Base-by-base conservation (phyloP, 805 yeast species). In the Kregervanrija fluxuum region DNA sequence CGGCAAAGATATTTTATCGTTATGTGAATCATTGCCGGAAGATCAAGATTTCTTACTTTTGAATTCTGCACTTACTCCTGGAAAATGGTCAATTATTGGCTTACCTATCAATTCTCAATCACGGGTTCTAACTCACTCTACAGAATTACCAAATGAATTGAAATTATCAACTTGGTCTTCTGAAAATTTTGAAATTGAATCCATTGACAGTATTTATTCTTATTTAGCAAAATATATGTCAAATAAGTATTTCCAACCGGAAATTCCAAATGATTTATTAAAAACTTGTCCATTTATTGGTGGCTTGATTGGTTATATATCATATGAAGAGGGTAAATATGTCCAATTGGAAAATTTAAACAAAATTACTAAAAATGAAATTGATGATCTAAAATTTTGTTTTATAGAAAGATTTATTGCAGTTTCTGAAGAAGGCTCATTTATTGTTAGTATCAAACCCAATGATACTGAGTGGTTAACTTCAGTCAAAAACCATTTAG, bases 51-150 rank as follows among this genome's bases (percentile, higher is more conserved):
- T 85, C 52, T 60, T 84, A 4, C 61, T 85, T 4, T 68, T 88
- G 34, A 83, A 87, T 55, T 83, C 95, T 33, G 95, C 95, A 0
- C 75, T 95, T 0, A 59, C 71, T 1, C 95, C 96, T 0, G 97
- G 98, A 0, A 73, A 79, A 47, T 88, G 95, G 91, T 80, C 95
- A 0, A 80, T 93, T 5, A 75, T 93, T 44, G 96, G 95, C 0
- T 52, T 88, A 1, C 90, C 90, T 0, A 66, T 68, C 4, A 42
- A 30, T 1, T 61, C 57, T 10, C 54, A 63, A 32, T 68, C 80
- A 2, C 69, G 69, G 14, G 73, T 77, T 2, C 67, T 82, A 11
- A 73, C 83, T 2, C 88, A 84, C 56, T 83, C 86, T 1, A 71
- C 80, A 0, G 80, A 79, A 47, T 54, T 53, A 8, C 54, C 57